Percentiles rank a stretch among this genome's conserved stretches.
Evolutionary conservation across 2,329 filamentous ascomycete species (phyloP).

Genomic region (Colletotrichum acutatum): DNA sequence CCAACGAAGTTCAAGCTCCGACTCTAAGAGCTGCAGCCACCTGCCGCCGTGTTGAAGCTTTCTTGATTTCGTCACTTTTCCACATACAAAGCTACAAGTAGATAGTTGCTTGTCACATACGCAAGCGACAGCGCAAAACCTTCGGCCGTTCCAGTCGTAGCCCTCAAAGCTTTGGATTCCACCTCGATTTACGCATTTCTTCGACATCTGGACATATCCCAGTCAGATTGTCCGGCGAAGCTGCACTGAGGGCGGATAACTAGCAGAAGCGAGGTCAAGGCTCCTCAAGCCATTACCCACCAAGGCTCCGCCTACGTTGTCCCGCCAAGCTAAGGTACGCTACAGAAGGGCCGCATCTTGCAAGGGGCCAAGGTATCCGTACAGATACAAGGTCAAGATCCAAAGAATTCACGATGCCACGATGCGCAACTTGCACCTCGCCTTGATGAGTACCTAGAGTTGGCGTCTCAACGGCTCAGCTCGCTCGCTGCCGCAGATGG

Average conservation of each 20-base stretch:
- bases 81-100: background rate
- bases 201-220: conserved; percentile 5
- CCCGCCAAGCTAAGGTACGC: conserved; percentile 15
- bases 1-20: conserved; percentile 2
- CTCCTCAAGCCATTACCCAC: conserved; percentile 21
- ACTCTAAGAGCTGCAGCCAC: background rate
- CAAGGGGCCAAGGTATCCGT: conserved; percentile 12
- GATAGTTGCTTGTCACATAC: background rate
- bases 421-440: background rate
- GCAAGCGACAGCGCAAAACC: background rate
- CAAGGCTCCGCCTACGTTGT: conserved; percentile 15
- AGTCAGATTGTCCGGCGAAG: background rate
- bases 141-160: background rate
- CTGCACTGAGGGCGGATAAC: conserved; percentile 20
- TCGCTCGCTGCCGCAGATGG: conserved; percentile 32
- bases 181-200: background rate
- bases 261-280: conserved; percentile 23
- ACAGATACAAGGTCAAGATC: background rate
- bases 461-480: conserved; percentile 27
- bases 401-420: conserved; percentile 1
- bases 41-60: background rate
- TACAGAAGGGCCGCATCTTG: conserved; percentile 13
- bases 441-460: background rate
- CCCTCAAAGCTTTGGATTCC: background rate
- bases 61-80: background rate